Base-by-base conservation (phyloP, 1,284 basidiomycete species). In the Sporisorium reilianum region DNA sequence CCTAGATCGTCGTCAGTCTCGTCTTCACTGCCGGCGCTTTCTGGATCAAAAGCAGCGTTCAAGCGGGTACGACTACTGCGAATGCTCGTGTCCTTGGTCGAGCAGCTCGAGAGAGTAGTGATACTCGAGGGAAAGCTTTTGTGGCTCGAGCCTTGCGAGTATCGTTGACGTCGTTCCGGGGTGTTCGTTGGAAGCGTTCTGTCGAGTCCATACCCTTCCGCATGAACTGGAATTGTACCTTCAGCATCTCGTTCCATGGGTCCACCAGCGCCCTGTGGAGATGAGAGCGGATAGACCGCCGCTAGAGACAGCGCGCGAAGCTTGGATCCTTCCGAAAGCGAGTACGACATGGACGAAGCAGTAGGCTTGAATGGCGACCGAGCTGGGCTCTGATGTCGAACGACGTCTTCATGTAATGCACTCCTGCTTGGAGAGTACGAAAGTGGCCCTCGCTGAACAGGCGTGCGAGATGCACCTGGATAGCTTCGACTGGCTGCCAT, bases 401-500 rank as follows among this genome's bases (percentile, higher is more conserved):
- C 16, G 6, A 3, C 45, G 3, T 26, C 40, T 23, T 36, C 25
- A 3, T 32, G 46, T 12, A 56, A 55, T 5, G 41, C 30, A 16
- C 18, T 26, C 10, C n/a, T 30, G 3, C 18, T n/a, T 1, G 65
- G 59, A 2, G 59, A 59, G 25, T 59, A 63, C 5, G 50, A 46
- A 26, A 63, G 20, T 1, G 58, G 58, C 11, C 42, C 56, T n/a
- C 36, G 46, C 3, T 49, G 64, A 16, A 41, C 30, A 0, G 64
- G 64, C n/a, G 44, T 56, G 14, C 49, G 25, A n/a, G 55, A 8
- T 7, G 30, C n/a, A 2, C 55, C 55, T 10, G 66, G 56, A 40
- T 26, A 63, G 51, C 66, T 68, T 22, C 48, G 45, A n/a, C 66
- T 63, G 10, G 55, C 41, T 16, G 54, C 9, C 66, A 68, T 55